phyloP scores from a whole-genome alignment of 495 filamentous ascomycete species.

The Aspergillus cavernicola region DNA sequence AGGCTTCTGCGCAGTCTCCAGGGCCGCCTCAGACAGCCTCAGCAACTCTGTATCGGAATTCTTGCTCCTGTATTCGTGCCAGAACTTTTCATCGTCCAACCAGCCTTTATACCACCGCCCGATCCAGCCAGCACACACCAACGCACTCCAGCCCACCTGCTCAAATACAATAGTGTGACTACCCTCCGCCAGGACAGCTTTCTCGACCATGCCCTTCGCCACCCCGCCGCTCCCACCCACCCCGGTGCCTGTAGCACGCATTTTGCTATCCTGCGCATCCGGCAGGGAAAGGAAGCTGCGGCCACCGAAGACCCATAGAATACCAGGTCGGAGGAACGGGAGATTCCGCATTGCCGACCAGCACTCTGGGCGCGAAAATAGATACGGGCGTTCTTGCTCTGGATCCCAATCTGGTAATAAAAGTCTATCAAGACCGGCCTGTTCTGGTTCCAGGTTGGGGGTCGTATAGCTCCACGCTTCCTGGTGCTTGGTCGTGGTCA shows the following conservation, averaged over 20 bases:
- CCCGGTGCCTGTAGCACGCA: conserved; percentile 61
- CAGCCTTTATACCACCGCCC: conserved; percentile 16
- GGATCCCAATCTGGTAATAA: conserved; percentile 46
- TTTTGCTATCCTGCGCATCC: conserved; percentile 48
- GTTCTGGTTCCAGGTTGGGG: conserved; percentile 19
- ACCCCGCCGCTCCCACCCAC: conserved; percentile 66
- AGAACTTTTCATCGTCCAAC: conserved; percentile 16
- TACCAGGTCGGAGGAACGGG: conserved; percentile 55
- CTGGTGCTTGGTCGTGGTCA: conserved; percentile 62
- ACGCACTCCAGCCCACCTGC: conserved; percentile 47
- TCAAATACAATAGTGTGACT: conserved; percentile 73
- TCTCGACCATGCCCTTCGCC: conserved; percentile 51
- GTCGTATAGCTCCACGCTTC: conserved; percentile 43
- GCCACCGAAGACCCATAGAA: conserved; percentile 65
- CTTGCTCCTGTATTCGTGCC: conserved; percentile 14
- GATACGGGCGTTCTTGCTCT: conserved; percentile 27
- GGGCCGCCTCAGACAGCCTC: conserved; percentile 10
- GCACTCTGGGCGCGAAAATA: conserved; percentile 27
- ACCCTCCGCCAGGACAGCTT: conserved; percentile 52
- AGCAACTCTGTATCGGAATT: conserved; percentile 20
- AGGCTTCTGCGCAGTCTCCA: neutral
- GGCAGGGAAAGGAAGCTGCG: conserved; percentile 49
- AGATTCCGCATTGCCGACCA: conserved; percentile 49
- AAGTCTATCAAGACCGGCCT: conserved; percentile 35
- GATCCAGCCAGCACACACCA: conserved; percentile 17